Evolutionary conservation across 257 asterid species (phyloP).

Genomic region (Solanum rostratum): DNA sequence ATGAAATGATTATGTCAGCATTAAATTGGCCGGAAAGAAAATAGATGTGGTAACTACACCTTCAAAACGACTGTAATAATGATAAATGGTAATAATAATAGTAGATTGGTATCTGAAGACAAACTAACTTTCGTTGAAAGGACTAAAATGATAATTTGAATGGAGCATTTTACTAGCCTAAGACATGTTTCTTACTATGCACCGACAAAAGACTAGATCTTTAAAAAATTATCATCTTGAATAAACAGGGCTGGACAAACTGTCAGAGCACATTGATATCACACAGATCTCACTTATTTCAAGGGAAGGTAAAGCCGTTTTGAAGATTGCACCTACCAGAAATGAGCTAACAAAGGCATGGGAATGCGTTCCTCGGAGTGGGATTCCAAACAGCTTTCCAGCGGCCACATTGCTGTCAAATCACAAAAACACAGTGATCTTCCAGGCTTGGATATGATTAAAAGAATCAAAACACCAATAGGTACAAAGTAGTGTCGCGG

Average conservation of each 20-base stretch:
- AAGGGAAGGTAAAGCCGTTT: neutral
- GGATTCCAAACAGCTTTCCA: conserved; percentile 94
- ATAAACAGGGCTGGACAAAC: neutral
- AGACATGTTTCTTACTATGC: neutral
- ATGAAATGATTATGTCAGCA: neutral
- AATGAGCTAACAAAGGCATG: conserved; percentile 99
- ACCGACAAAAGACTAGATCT: neutral
- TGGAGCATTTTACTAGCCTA: neutral
- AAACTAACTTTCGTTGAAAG: neutral
- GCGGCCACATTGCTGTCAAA: conserved; percentile 95
- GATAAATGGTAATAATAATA: neutral
- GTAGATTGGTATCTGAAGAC: neutral
- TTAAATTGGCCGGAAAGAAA: neutral
- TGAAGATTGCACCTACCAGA: conserved; percentile 41
- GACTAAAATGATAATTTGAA: neutral
- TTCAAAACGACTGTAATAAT: neutral
- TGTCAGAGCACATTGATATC: neutral
- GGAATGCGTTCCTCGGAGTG: conserved; percentile 98
- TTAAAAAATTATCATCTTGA: neutral
- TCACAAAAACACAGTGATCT: conserved; percentile 8
- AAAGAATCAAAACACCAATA: neutral
- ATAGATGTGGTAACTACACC: neutral
- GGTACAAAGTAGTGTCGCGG: neutral
- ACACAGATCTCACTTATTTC: neutral
- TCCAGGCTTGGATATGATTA: neutral